Conservation (phyloP, 768 basidiomycete species). For the Cystoderma amianthinum region DNA sequence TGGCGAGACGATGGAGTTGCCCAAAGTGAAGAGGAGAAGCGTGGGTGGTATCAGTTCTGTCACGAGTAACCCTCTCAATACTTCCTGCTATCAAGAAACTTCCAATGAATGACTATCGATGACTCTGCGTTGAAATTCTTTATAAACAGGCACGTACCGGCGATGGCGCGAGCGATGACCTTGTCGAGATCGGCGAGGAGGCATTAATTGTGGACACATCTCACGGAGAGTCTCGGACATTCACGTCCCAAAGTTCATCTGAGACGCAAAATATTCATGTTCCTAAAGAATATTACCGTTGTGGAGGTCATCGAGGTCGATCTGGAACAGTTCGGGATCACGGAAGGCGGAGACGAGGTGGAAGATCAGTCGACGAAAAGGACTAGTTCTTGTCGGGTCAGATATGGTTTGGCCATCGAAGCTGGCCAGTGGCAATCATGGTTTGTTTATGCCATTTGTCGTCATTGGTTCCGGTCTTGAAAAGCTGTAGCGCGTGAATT, state of each 20-base stretch:
- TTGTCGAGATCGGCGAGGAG: constrained; percentile 31
- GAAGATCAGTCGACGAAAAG: constrained; percentile 88
- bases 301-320: constrained; percentile 93
- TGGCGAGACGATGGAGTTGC: constrained; percentile 71
- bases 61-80: constrained; percentile 83
- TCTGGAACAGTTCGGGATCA: constrained; percentile 89
- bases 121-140: constrained; percentile 98
- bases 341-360: constrained; percentile 96
- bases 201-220: constrained; percentile 33
- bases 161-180: constrained; percentile 31
- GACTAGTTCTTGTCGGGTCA: constrained; percentile 68
- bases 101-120: constrained; percentile 96
- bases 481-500: constrained; percentile 62
- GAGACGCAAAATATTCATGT: constrained; percentile 79
- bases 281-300: constrained; percentile 93
- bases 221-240: constrained; percentile 18
- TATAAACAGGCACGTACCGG: constrained; percentile 61
- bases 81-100: constrained; percentile 94
- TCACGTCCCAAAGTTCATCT: constrained; percentile 28
- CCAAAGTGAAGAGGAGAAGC: constrained; percentile 88
- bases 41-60: constrained; percentile 94
- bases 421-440: constrained; percentile 57
- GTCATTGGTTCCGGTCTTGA: constrained; percentile 4
- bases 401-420: constrained; percentile 72
- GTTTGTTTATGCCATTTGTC: constrained; percentile 30